Percentiles rank a stretch among this genome's conserved stretches.
Evolutionary conservation across 2,329 filamentous ascomycete genomes (phyloP).

Genomic region (Fusarium kyushuense): DNA sequence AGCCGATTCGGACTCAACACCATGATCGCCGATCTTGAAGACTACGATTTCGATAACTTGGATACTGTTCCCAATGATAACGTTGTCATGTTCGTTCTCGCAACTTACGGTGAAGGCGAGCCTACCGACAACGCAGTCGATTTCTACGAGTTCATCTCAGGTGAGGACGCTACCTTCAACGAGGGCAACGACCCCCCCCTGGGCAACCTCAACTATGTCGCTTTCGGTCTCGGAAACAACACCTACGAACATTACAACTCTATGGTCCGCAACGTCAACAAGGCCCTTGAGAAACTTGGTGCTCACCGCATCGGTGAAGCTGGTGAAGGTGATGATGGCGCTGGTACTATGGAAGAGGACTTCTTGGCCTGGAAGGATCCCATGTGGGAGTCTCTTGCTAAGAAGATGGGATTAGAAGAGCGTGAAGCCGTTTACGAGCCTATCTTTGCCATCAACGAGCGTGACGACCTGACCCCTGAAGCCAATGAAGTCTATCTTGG

Average conservation of each 20-base stretch:
- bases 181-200: slow-evolving; percentile 80
- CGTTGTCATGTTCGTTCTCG: slow-evolving; percentile 92
- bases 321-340: slow-evolving; percentile 96
- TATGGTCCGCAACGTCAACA: slow-evolving; percentile 94
- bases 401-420: slow-evolving; percentile 90
- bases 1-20: slow-evolving; percentile 96
- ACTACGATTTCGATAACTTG: slow-evolving; percentile 96
- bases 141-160: slow-evolving; percentile 95
- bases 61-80: slow-evolving; percentile 91
- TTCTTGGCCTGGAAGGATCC: slow-evolving; percentile 99
- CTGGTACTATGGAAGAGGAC: slow-evolving; percentile 99
- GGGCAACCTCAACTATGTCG: slow-evolving; percentile 87
- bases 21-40: slow-evolving; percentile 97
- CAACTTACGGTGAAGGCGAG: slow-evolving; percentile 98
- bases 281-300: slow-evolving; percentile 83
- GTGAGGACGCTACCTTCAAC: slow-evolving; percentile 84
- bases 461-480: slow-evolving; percentile 78
- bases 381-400: slow-evolving; percentile 90
- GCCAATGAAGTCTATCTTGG: slow-evolving; percentile 90
- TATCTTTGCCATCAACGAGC: slow-evolving; percentile 84
- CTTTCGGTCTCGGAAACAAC: slow-evolving; percentile 98
- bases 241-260: slow-evolving; percentile 99
- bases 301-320: slow-evolving; percentile 86
- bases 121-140: slow-evolving; percentile 99
- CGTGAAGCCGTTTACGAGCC: slow-evolving; percentile 97